A percentile compares a stretch with the other conserved stretches of the same genome.
Evolutionary conservation across 257 asterid species (phyloP).

Genomic region (Solanum okadae): DNA sequence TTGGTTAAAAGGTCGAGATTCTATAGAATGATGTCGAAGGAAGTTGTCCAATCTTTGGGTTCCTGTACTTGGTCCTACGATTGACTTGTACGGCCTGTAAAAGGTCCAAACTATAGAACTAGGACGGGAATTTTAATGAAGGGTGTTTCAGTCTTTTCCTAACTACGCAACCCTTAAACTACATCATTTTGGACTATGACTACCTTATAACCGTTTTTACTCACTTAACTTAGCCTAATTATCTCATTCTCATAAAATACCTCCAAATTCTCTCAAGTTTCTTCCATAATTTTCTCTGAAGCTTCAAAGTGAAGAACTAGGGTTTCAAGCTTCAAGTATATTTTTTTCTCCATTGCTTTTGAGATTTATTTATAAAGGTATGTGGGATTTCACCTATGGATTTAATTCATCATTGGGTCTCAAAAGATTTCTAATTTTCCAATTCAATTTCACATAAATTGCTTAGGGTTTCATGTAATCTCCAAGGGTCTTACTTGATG

Average conservation of each 20-base stretch:
- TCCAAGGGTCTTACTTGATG: not conserved
- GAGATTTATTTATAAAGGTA: not conserved
- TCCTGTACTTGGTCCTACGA: not conserved
- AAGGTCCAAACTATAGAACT: not conserved
- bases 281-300: not conserved
- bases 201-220: not conserved
- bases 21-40: not conserved
- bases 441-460: not conserved
- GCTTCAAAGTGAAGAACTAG: too few species aligned
- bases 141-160: too few species aligned
- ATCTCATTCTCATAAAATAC: not conserved
- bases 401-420: not conserved
- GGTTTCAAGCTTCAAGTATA: not conserved
- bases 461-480: not conserved
- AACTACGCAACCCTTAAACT: not conserved
- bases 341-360: not conserved
- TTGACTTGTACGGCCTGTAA: not conserved
- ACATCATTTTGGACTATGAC: not conserved
- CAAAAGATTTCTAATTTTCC: not conserved
- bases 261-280: not conserved
- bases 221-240: not conserved
- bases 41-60: not conserved
- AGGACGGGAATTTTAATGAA: not conserved
- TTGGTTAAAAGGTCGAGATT: not conserved
- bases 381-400: not conserved